These are phyloP conservation scores for Pseudohyphozyma bogoriensis DNA, from an alignment of 768 basidiomycete species.

Conservation along the genomic window DNA sequence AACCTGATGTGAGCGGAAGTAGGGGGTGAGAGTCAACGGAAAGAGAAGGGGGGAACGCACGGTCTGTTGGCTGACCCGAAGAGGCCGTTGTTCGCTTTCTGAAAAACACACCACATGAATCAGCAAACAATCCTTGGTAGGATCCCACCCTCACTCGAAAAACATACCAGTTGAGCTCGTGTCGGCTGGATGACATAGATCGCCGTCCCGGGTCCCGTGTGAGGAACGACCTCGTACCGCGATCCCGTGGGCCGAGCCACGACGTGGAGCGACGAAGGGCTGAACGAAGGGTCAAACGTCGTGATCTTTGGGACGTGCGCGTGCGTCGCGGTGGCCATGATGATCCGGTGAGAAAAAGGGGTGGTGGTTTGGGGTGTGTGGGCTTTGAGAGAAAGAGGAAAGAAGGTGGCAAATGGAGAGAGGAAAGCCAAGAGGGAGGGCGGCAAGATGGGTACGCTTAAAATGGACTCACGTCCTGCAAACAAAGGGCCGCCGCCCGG, in stretches of 20 bases:
- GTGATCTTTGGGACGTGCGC: conserved; percentile 12
- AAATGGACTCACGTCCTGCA: too few relatives aligned
- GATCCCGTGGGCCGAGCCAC: background rate
- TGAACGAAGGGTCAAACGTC: conserved; percentile 21
- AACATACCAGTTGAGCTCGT: conserved; percentile 13
- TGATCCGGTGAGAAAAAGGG: background rate
- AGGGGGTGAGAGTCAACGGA: background rate
- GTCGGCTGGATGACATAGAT: conserved; percentile 20
- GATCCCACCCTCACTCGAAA: too few relatives aligned
- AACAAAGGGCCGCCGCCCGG: too few relatives aligned
- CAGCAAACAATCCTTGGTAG: too few relatives aligned
- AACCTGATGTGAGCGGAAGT: too few relatives aligned
- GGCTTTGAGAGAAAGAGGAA: background rate
- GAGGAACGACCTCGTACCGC: conserved; percentile 14
- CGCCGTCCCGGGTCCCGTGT: conserved; percentile 22
- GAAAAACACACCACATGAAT: background rate
- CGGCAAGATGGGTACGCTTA: too few relatives aligned
- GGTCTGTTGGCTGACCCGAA: conserved; percentile 20
- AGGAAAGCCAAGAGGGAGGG: too few relatives aligned
- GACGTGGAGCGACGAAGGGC: conserved; percentile 7
- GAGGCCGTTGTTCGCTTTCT: conserved; percentile 23
- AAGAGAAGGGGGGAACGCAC: background rate
- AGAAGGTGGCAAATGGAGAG: background rate
- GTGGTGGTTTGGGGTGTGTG: background rate
- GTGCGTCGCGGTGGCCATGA: background rate